These are phyloP conservation scores for Citrus sp. DNA, from an alignment of 345 rosid species.

Conservation along the genomic window DNA sequence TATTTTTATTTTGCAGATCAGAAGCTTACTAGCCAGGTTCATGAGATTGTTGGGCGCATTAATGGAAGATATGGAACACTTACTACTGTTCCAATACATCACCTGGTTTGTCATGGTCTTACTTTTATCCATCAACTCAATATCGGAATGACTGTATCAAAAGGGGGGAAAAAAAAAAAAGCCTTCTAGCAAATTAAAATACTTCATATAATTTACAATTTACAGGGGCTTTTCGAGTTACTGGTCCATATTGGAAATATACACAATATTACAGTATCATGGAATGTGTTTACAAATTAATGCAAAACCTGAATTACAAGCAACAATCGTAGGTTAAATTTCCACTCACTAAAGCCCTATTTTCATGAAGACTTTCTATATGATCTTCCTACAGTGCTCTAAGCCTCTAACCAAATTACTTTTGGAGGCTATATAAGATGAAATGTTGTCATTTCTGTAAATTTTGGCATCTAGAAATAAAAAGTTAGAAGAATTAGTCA, in stretches of 20 bases:
- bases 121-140: neutral
- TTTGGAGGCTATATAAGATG: neutral
- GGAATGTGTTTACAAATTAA: neutral
- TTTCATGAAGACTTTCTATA: neutral
- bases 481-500: neutral
- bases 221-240: neutral
- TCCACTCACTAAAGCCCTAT: neutral
- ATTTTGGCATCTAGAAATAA: neutral
- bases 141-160: neutral
- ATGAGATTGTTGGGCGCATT: conserved; percentile 65
- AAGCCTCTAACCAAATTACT: no score
- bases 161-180: neutral
- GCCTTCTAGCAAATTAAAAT: neutral
- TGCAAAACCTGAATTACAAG: neutral
- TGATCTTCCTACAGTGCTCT: neutral
- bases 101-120: conserved; percentile 45
- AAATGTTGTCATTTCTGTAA: neutral
- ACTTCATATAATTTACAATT: neutral
- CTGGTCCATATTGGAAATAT: neutral
- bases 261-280: neutral
- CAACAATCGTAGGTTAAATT: neutral
- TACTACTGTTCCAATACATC: conserved; percentile 57
- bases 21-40: conserved; percentile 61
- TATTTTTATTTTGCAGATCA: conserved; percentile 35
- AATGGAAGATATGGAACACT: conserved; percentile 64